Base-by-base conservation (phyloP, 257 asterid species). In the Rehmannia glutinosa region DNA sequence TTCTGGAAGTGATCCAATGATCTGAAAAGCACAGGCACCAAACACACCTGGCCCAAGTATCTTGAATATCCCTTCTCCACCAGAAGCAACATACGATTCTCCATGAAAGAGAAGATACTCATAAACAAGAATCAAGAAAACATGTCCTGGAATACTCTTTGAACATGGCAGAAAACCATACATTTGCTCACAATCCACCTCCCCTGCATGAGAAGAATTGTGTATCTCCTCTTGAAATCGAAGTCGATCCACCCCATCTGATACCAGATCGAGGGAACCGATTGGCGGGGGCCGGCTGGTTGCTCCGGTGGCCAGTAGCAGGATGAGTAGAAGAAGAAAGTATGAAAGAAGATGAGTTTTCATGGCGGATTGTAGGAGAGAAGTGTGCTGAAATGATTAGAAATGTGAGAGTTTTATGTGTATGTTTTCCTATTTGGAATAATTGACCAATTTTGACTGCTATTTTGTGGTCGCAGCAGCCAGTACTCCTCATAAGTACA, bases 31-130 rank as follows among this genome's bases (percentile, higher is more conserved):
- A 68, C 80, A 74, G 0, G 89, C 92, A 16, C 89, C 92, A 52
- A 86, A 86, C 12, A 83, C 80, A 35, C 87, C 88, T 4, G 92
- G 87, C 0, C 92, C 92, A 1, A 83, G 75, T n/a, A 83, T 86
- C 45, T 86, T 81, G 89, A 86, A 86, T 27, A 86, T 73, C 66
- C 75, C 64, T 51, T 81, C 74, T 3, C 89, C 92, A 0, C 87
- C 89, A 0, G 78, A 52, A 3, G 76, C 87, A 15, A 83, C 86
- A 16, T 79, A 77, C 8, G 82, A 73, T 51, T 86, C 92, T 6
- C 74, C 92, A n/a, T 74, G 83, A 41, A 81, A 79, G 19, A 86
- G 38, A 6, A 86, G 68, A 28, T 45, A 86, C 20, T 86, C 89
- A 25, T 77, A 86, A n/a, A 86, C 81, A 20, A 71, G 3, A 7